Conservation (phyloP, 2,329 filamentous ascomycete genomes). For the Sclerotinia nivalis region DNA sequence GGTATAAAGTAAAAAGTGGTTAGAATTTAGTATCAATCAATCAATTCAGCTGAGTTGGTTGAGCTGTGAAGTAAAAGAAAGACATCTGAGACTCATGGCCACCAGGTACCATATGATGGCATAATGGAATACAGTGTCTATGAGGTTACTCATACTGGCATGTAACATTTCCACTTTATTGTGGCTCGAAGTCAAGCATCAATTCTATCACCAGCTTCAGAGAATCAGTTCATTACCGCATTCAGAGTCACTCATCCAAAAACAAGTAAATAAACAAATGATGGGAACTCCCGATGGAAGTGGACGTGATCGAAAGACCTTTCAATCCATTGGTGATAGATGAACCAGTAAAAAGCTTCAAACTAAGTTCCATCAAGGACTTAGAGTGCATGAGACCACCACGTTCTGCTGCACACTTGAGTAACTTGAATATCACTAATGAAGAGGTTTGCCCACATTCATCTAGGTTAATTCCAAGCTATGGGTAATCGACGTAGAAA, state of each 20-base stretch:
- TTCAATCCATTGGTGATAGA: constrained; percentile 18
- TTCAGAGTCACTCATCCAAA: constrained; percentile 15
- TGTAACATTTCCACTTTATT: constrained; percentile 20
- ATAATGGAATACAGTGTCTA: not conserved
- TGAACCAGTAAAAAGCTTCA: constrained; percentile 9
- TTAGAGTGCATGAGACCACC: constrained; percentile 24
- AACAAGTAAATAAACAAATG: constrained; percentile 19
- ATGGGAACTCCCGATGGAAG: constrained; percentile 6
- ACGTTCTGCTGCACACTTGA: constrained; percentile 23
- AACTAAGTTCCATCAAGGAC: constrained; percentile 17
- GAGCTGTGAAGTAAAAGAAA: not conserved
- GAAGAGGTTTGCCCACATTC: constrained; percentile 7
- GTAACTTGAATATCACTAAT: constrained; percentile 20
- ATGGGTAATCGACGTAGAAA: not conserved
- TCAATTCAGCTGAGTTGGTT: constrained; percentile 16
- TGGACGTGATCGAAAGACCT: constrained; percentile 24
- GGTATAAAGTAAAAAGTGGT: not conserved
- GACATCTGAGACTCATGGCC: constrained; percentile 17
- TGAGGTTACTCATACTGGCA: not conserved
- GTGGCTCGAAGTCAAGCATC: constrained; percentile 15
- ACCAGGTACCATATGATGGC: constrained; percentile 11
- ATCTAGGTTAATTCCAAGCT: constrained; percentile 1
- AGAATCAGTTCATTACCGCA: constrained; percentile 21
- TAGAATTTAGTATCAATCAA: constrained; percentile 1
- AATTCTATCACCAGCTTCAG: constrained; percentile 9